A percentile compares a stretch with the other conserved stretches of the same genome.
Conservation (phyloP, 495 filamentous ascomycete species). For the Pseudoneurospora amorphoporcata region DNA sequence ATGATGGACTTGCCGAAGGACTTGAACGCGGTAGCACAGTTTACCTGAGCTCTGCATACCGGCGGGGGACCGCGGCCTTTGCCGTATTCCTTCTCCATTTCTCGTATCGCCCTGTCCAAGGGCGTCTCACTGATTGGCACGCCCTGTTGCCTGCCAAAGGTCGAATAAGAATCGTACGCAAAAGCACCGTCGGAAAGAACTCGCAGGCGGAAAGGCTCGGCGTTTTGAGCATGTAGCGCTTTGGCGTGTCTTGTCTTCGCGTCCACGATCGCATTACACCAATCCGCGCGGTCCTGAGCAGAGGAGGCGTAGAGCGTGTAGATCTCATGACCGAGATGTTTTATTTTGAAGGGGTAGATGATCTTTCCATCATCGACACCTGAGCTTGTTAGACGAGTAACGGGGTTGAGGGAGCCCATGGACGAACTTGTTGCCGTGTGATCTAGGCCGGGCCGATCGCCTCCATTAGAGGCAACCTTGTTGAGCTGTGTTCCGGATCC, state of each 20-base stretch:
- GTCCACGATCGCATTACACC: conserved; percentile 87
- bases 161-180: conserved; percentile 57
- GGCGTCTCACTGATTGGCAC: conserved; percentile 75
- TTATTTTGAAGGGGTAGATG: conserved; percentile 89
- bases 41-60: conserved; percentile 73
- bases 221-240: conserved; percentile 81
- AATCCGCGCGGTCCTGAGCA: conserved; percentile 64
- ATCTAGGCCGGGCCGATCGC: conserved; percentile 47
- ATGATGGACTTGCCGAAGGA: conserved; percentile 77
- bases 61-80: conserved; percentile 56
- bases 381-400: conserved; percentile 37
- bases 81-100: conserved; percentile 70
- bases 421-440: conserved; percentile 54
- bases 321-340: conserved; percentile 84
- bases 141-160: conserved; percentile 31
- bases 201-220: conserved; percentile 86
- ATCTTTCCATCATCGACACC: conserved; percentile 57
- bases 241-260: conserved; percentile 90
- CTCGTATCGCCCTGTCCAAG: conserved; percentile 78
- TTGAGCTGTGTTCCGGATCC: conserved; percentile 42
- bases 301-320: conserved; percentile 82
- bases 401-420: conserved; percentile 28
- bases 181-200: conserved; percentile 93
- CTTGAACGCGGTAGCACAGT: conserved; percentile 86
- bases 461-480: conserved; percentile 37